phyloP scores from a whole-genome alignment of 345 rosid species.

The Mercurialis annua region DNA sequence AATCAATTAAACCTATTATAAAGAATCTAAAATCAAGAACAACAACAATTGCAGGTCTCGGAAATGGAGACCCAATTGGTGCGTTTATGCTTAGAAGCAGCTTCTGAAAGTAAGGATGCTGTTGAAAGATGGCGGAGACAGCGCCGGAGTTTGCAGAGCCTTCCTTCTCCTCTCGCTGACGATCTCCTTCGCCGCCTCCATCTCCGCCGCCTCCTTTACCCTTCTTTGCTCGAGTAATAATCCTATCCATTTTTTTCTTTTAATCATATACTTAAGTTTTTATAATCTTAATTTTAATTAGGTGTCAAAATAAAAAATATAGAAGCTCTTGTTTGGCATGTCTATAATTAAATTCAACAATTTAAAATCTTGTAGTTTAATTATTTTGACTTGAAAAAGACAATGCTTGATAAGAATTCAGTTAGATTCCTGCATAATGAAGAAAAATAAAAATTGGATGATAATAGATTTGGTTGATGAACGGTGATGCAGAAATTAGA shows the following conservation, averaged over 20 bases:
- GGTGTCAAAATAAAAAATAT: too few species aligned
- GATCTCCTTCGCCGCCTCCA: slow-evolving; percentile 62
- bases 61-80: slow-evolving; percentile 48
- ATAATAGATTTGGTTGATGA: slow-evolving; percentile 5
- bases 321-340: too few species aligned
- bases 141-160: slow-evolving; percentile 59
- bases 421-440: too few species aligned
- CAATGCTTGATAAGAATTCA: too few species aligned
- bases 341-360: too few species aligned
- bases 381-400: too few species aligned
- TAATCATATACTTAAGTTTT: too few species aligned
- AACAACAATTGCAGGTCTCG: too few species aligned
- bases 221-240: slow-evolving; percentile 82
- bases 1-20: too few species aligned
- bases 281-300: too few species aligned
- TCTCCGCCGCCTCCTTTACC: slow-evolving; percentile 70
- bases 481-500: too few species aligned
- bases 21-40: neutral
- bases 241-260: neutral
- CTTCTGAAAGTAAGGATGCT: slow-evolving; percentile 57
- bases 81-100: slow-evolving; percentile 66
- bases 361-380: too few species aligned
- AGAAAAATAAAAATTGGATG: neutral
- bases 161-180: slow-evolving; percentile 80
- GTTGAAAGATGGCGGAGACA: slow-evolving; percentile 74